Base-by-base conservation (phyloP, 768 basidiomycete species). In the Rubroboletus pulcherrimus region DNA sequence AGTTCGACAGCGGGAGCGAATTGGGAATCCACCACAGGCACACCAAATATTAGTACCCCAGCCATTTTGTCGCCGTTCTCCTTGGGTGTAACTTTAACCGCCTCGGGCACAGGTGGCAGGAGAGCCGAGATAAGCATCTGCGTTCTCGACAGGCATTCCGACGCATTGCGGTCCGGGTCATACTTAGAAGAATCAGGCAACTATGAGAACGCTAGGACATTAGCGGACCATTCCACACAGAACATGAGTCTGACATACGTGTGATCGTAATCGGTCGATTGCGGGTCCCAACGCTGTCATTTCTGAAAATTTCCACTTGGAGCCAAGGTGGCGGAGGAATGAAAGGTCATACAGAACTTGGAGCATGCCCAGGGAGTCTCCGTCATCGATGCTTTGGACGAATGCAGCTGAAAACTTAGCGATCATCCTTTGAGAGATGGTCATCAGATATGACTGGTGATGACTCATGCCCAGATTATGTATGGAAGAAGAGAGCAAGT, bases 111-210 rank as follows among this genome's bases (percentile, higher is more conserved):
- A 10, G 53, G 59, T 5, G 85, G 82, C 17, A 89, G 73, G 42
- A 90, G 73, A 7, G 78, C 74, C 5, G 82, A 80, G 51, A 91
- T 73, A 15, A 91, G 73, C 26, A 80, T 80, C 62, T 88, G 89
- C 26, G 78, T 80, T 54, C 83, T 78, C 38, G 74, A 61, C 24
- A 90, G 73, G 60, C 76, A 77, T 49, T 83, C 81, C 8, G 72
- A 31, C 70, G 57, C 56, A 71, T 55, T 56, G 60, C 65, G 48
- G 50, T 74, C 71, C 53, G 54, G 52, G 58, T 72, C 64, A 31
- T 56, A 34, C 35, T 49, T 29, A 12, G 53, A 51, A 35, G 55
- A 17, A 46, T 51, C 53, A 14, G 38, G 17, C 14, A 67, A 30
- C 70, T 72, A 34, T 11, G 56, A 56, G 12, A 51, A 40, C 19